Percentiles rank a stretch among this genome's conserved stretches.
These are phyloP conservation scores for Thermothielavioides terrestris DNA, from an alignment of 495 filamentous ascomycete species.

Conservation along the genomic window DNA sequence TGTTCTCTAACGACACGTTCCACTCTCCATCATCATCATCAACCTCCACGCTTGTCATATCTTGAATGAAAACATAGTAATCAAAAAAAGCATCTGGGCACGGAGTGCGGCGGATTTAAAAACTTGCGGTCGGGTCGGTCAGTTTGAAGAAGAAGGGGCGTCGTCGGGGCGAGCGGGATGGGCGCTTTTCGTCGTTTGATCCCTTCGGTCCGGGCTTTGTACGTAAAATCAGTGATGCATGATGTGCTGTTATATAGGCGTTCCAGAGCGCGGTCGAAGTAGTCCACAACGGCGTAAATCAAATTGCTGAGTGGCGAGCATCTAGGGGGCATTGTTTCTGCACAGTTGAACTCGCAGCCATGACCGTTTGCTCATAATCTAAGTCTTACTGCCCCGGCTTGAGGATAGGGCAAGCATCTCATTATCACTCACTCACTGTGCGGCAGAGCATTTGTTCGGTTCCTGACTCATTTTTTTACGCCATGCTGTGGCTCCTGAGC, in stretches of 20 bases:
- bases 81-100: not conserved
- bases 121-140: not conserved
- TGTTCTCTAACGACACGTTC: not conserved
- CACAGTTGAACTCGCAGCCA: too few relatives aligned
- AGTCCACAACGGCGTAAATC: too few relatives aligned
- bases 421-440: too few relatives aligned
- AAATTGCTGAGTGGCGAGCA: too few relatives aligned
- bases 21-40: not conserved
- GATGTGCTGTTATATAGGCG: not conserved
- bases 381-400: too few relatives aligned
- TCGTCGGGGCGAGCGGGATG: not conserved
- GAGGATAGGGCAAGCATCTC: too few relatives aligned
- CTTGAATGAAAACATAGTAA: not conserved
- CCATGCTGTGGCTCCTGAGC: too few relatives aligned
- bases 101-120: not conserved
- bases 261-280: not conserved
- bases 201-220: not conserved
- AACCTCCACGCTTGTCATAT: not conserved
- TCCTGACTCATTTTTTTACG: too few relatives aligned
- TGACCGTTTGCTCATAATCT: too few relatives aligned
- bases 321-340: too few relatives aligned
- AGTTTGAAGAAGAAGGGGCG: not conserved
- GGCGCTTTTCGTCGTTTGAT: not conserved
- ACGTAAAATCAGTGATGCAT: slow-evolving; percentile 3
- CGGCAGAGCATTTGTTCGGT: too few relatives aligned